Evolutionary conservation across 2,329 filamentous ascomycete species (phyloP).

Genomic region (Arthroderma sp.): DNA sequence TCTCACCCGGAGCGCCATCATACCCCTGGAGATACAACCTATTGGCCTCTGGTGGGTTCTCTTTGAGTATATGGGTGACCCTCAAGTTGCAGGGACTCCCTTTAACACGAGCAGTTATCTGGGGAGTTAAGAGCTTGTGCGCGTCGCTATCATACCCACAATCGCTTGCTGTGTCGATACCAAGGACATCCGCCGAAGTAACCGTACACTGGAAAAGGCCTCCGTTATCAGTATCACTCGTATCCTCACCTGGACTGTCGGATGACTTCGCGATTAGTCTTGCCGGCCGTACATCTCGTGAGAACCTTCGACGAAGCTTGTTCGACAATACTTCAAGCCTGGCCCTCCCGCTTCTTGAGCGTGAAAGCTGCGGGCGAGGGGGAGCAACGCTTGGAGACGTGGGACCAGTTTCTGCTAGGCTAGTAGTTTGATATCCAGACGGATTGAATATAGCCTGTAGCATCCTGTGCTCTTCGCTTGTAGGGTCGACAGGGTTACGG

Average conservation of each 20-base stretch:
- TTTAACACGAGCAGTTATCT: conserved; percentile 12
- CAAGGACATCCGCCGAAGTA: conserved; percentile 13
- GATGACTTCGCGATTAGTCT: conserved; percentile 7
- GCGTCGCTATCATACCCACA: conserved; percentile 31
- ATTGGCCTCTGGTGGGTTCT: too few species aligned
- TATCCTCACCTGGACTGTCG: conserved; percentile 8
- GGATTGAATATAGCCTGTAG: conserved; percentile 1
- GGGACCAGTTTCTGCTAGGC: neutral
- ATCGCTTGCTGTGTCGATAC: conserved; percentile 25
- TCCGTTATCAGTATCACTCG: neutral
- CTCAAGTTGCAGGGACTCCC: conserved; percentile 3
- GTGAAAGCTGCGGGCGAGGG: neutral
- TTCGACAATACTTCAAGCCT: conserved; percentile 14
- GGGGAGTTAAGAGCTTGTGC: conserved; percentile 24
- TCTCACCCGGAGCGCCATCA: too few species aligned
- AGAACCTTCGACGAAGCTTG: conserved; percentile 21
- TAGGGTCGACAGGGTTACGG: neutral
- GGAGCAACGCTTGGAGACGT: neutral
- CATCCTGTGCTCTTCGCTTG: conserved; percentile 2
- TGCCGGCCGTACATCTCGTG: conserved; percentile 17
- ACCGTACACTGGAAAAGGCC: conserved; percentile 2
- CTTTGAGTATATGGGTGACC: too few species aligned
- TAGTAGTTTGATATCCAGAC: neutral
- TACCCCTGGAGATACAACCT: too few species aligned
- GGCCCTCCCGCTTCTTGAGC: neutral